Evolutionary conservation across 176 grass and related monocot genomes (phyloP), one percentile per base, ranked within the genome.

Genomic region (Musa acuminata): DNA sequence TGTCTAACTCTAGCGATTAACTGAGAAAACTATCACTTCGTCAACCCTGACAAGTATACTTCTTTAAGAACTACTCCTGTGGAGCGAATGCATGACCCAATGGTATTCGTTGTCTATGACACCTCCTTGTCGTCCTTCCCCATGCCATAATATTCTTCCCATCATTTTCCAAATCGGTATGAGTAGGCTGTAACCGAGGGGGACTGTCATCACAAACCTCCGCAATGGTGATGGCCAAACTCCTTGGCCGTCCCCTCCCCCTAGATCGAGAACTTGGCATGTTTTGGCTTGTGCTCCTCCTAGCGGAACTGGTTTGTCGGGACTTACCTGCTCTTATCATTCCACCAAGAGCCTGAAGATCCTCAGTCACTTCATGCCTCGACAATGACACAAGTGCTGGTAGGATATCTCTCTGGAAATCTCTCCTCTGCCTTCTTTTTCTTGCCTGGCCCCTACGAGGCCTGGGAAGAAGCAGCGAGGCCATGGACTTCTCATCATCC

Each of bases 381-480:
- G 90, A 87, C 64, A 98, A 90, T 4, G 95, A 85, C 1, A 84
- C 85, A 53, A 98, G 74, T 49, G 85, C 62, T 48, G 95, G 90
- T 23, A 98, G 83, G 51, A 98, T 81, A 53, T 98, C 95, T 79
- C 85, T 88, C 82, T 98, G 90, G 26, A 98, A 98, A 73, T 98
- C 90, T 10, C 80, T 79, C 82, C 79, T 87, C 73, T 91, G 90
- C 76, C 90, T 72, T 14, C 95, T 52, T 66, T 82, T 91, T 75
- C 95, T 93, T 59, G 85, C 80, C 51, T 80, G 90, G 14, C 87
- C 85, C 54, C 94, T 84, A 52, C 77, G 92, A 62, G 87, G 83
- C 69, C 82, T 85, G 11, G 75, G 85, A 27, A 88, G 69, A 54
- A 93, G 90, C 13, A 87, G 77, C 13, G 77, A 82, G 8, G 82